phyloP scores from a whole-genome alignment of 148 eudicot genomes.

The Cornus florida region DNA sequence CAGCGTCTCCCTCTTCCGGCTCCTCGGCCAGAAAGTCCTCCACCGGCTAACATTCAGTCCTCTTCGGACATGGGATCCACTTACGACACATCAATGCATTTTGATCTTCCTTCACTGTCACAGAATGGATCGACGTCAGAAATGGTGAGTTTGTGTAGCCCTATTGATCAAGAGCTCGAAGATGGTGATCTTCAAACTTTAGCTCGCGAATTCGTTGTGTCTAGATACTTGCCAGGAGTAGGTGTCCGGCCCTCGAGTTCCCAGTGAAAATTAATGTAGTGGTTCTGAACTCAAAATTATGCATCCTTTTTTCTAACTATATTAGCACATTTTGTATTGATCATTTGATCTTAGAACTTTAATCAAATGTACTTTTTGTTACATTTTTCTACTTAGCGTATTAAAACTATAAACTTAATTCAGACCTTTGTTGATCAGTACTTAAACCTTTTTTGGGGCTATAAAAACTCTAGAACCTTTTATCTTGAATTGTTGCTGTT shows the following conservation, averaged over 20 bases:
- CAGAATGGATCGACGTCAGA: slow-evolving; percentile 16
- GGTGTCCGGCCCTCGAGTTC: slow-evolving; percentile 27
- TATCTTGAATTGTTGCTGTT: too few species aligned
- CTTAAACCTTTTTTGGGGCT: too few species aligned
- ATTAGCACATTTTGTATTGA: background rate
- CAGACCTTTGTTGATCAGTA: too few species aligned
- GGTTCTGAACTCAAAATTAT: background rate
- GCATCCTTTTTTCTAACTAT: background rate
- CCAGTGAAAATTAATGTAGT: background rate
- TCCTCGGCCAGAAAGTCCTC: slow-evolving; percentile 4
- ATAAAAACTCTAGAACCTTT: too few species aligned
- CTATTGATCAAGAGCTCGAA: slow-evolving; percentile 15
- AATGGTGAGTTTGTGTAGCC: slow-evolving; percentile 19
- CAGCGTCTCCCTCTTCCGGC: slow-evolving; percentile 31
- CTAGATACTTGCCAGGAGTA: slow-evolving; percentile 43
- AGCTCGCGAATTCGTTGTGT: slow-evolving; percentile 49
- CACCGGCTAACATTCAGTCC: slow-evolving; percentile 19
- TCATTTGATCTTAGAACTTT: background rate
- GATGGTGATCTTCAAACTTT: slow-evolving; percentile 48
- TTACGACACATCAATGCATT: slow-evolving; percentile 12
- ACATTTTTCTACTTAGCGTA: background rate
- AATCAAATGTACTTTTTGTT: background rate
- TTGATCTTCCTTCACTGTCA: slow-evolving; percentile 8
- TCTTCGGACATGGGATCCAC: slow-evolving; percentile 15
- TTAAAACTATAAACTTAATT: too few species aligned